Evolutionary conservation across 345 rosid genomes (phyloP).

Genomic region (Dipteronia dyeriana): DNA sequence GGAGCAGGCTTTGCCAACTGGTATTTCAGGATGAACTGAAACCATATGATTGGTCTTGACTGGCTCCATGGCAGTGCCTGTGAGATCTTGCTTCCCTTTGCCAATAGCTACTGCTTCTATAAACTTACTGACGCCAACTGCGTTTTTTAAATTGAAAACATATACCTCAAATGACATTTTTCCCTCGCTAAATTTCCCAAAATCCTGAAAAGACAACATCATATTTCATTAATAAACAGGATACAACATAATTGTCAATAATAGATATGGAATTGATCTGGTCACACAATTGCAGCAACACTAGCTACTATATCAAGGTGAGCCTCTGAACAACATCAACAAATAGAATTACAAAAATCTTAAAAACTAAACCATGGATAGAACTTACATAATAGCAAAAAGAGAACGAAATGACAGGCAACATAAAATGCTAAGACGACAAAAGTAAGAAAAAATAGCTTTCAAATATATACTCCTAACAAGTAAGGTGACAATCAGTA

Average conservation of each 20-base stretch:
- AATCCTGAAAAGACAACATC: constrained; percentile 37
- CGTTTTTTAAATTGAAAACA: constrained; percentile 37
- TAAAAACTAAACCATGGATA: neutral
- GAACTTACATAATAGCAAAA: neutral
- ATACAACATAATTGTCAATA: neutral
- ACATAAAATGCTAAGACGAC: neutral
- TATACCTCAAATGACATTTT: constrained; percentile 47
- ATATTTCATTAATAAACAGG: constrained; percentile 9
- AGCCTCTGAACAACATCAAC: neutral
- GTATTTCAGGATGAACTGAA: constrained; percentile 40
- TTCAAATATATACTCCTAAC: neutral
- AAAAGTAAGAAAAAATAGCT: neutral
- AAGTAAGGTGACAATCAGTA: neutral
- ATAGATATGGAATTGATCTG: neutral
- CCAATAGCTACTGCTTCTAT: constrained; percentile 51
- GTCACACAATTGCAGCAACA: neutral
- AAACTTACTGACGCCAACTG: constrained; percentile 35
- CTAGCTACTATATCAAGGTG: neutral
- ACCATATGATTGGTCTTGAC: constrained; percentile 29
- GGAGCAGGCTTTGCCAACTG: constrained; percentile 53
- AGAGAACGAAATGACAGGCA: neutral
- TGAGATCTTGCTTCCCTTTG: constrained; percentile 52
- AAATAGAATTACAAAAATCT: constrained; percentile 1
- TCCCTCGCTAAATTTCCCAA: constrained; percentile 57
- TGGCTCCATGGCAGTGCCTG: constrained; percentile 43